phyloP scores from a whole-genome alignment of 73 alveolate species.

The Tetrahymena borealis region DNA sequence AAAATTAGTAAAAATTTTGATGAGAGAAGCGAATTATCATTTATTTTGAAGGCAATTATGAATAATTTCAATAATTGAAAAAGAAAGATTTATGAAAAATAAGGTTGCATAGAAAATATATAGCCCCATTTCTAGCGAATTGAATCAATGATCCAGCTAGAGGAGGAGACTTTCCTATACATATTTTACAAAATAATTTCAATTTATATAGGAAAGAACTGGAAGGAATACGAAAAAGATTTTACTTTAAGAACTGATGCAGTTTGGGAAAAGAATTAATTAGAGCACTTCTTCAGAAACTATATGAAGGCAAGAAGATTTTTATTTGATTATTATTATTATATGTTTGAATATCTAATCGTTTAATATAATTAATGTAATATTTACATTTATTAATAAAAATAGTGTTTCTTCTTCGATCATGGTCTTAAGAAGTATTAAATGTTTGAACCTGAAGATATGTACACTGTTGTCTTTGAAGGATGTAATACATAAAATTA shows the following conservation, averaged over 20 bases:
- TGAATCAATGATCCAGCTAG: not conserved
- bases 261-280: constrained; percentile 40
- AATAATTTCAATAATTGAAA: not conserved
- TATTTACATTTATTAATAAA: no score
- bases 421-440: constrained; percentile 25
- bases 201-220: constrained; percentile 13
- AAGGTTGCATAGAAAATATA: not conserved
- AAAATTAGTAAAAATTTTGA: not conserved
- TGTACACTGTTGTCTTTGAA: constrained; percentile 38
- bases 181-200: not conserved
- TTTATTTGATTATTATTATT: not conserved
- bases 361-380: not conserved
- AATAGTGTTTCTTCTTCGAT: constrained; percentile 42
- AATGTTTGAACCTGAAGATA: constrained; percentile 42
- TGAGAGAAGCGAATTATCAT: not conserved
- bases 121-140: not conserved
- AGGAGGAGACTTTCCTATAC: not conserved
- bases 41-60: not conserved
- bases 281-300: constrained; percentile 38
- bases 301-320: constrained; percentile 20
- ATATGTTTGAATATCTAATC: not conserved
- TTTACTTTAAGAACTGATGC: constrained; percentile 41
- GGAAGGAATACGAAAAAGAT: constrained; percentile 42
- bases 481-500: constrained; percentile 17
- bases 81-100: not conserved